Percentiles rank a stretch among this genome's conserved stretches.
phyloP scores from a whole-genome alignment of 2,329 filamentous ascomycete genomes.

The Fusarium euwallaceae region DNA sequence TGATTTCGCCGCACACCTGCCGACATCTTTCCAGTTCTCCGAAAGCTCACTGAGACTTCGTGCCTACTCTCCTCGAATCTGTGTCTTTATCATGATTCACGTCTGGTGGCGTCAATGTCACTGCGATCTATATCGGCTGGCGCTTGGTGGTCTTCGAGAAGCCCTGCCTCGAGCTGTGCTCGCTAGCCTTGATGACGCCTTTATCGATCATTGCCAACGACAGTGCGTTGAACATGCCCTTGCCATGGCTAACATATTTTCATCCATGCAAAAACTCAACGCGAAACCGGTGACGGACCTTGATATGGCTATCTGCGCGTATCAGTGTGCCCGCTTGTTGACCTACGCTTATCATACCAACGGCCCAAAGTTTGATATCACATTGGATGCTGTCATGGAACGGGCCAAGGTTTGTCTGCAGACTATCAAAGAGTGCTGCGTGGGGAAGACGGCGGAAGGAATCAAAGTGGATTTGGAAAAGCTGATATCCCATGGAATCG shows the following conservation, averaged over 20 bases:
- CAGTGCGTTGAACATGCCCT: conserved; percentile 67
- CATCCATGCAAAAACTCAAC: conserved; percentile 63
- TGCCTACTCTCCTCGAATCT: conserved; percentile 69
- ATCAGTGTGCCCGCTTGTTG: conserved; percentile 67
- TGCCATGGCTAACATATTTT: conserved; percentile 69
- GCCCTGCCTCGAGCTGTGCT: conserved; percentile 61
- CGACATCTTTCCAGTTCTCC: conserved; percentile 69
- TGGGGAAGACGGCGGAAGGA: conserved; percentile 63
- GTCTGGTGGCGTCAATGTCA: conserved; percentile 71
- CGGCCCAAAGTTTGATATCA: conserved; percentile 58
- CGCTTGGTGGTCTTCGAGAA: conserved; percentile 64
- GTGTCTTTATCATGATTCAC: conserved; percentile 71
- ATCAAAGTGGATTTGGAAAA: conserved; percentile 65
- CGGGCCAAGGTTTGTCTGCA: conserved; percentile 65
- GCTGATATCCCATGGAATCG: conserved; percentile 61
- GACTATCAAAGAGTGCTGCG: conserved; percentile 64
- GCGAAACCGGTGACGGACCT: conserved; percentile 67
- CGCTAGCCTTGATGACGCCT: conserved; percentile 61
- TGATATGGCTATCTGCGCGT: conserved; percentile 67
- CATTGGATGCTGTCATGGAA: conserved; percentile 61
- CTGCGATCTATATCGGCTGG: conserved; percentile 68
- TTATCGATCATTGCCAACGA: conserved; percentile 63
- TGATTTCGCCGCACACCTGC: conserved; percentile 66
- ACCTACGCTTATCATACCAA: conserved; percentile 64
- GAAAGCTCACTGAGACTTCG: conserved; percentile 68